These are phyloP conservation scores for Serendipita sp. DNA, from an alignment of 768 basidiomycete genomes.

Conservation along the genomic window DNA sequence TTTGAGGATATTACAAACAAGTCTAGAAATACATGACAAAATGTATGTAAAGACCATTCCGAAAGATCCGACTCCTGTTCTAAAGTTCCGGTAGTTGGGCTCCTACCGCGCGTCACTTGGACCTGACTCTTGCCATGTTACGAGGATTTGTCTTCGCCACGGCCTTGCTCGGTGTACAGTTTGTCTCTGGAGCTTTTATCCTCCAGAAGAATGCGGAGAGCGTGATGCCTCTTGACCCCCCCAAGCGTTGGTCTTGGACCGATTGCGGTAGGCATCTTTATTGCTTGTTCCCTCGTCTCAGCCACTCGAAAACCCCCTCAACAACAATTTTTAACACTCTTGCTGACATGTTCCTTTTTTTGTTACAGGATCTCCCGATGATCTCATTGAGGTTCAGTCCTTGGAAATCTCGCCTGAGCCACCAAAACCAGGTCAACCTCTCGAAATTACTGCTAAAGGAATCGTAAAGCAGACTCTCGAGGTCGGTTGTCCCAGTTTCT, in stretches of 20 bases:
- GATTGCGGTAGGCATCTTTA: constrained; percentile 8
- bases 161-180: background rate
- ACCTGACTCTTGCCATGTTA: background rate
- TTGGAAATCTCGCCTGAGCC: constrained; percentile 72
- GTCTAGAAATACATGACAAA: background rate
- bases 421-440: constrained; percentile 67
- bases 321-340: background rate
- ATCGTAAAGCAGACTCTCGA: constrained; percentile 40
- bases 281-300: background rate
- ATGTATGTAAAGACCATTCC: background rate
- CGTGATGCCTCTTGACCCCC: background rate
- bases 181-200: constrained; percentile 5
- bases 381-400: constrained; percentile 48
- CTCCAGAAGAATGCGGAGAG: constrained; percentile 9
- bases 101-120: background rate
- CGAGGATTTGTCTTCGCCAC: background rate
- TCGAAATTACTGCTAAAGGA: constrained; percentile 73
- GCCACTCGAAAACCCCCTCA: background rate
- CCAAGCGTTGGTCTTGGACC: constrained; percentile 6
- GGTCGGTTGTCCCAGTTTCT: constrained; percentile 26
- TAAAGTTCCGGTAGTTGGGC: background rate
- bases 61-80: background rate
- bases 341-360: background rate
- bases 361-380: constrained; percentile 26
- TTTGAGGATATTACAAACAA: too few relatives aligned